Evolutionary conservation across 1,284 basidiomycete genomes (phyloP).

Genomic region (Hemileia vastatrix): DNA sequence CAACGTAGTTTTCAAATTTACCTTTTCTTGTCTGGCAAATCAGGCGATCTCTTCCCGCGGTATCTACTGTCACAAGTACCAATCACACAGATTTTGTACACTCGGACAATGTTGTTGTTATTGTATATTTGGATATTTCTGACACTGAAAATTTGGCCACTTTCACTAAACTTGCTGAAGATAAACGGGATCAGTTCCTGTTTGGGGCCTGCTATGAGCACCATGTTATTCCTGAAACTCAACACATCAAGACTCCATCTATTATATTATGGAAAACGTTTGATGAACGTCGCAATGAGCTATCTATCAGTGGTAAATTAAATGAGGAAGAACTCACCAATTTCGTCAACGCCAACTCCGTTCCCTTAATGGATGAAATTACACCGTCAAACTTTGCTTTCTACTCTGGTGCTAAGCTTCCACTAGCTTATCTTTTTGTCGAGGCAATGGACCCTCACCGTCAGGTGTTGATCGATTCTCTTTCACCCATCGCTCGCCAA

Average conservation of each 20-base stretch:
- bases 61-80: slow-evolving; percentile 64
- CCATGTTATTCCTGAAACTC: slow-evolving; percentile 58
- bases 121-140: slow-evolving; percentile 68
- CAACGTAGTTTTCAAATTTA: background rate
- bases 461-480: slow-evolving; percentile 57
- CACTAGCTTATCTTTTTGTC: slow-evolving; percentile 89
- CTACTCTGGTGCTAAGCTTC: slow-evolving; percentile 73
- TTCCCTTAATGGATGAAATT: slow-evolving; percentile 87
- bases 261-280: slow-evolving; percentile 87
- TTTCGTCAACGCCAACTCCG: slow-evolving; percentile 73
- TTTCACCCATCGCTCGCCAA: slow-evolving; percentile 67
- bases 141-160: slow-evolving; percentile 59
- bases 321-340: slow-evolving; percentile 55
- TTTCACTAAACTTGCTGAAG: slow-evolving; percentile 70
- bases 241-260: slow-evolving; percentile 65
- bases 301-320: slow-evolving; percentile 50
- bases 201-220: slow-evolving; percentile 76
- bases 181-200: slow-evolving; percentile 81
- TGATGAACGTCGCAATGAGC: slow-evolving; percentile 65
- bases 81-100: slow-evolving; percentile 77
- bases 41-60: slow-evolving; percentile 90
- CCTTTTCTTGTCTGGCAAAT: background rate
- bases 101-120: slow-evolving; percentile 79
- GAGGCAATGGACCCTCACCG: slow-evolving; percentile 63
- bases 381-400: slow-evolving; percentile 82